Percentiles rank a stretch among this genome's conserved stretches.
Conservation (phyloP, 139 green algal species). For the Closterium sp. region DNA sequence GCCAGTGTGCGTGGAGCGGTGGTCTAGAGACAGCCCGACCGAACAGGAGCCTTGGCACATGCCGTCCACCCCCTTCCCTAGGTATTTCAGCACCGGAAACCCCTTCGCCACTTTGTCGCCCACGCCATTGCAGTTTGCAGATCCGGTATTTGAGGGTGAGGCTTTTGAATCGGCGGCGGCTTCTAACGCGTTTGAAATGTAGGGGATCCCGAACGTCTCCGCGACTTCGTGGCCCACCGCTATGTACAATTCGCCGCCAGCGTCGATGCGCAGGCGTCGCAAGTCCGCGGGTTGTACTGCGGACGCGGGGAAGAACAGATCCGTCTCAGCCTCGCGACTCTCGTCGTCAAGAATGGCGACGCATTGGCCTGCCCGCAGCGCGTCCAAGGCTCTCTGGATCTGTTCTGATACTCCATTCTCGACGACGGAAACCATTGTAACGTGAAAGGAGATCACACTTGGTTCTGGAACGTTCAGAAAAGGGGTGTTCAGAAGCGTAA, state of each 20-base stretch:
- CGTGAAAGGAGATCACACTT: neutral
- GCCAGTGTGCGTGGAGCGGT: conserved; percentile 42
- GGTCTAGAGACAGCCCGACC: conserved; percentile 43
- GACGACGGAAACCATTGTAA: neutral
- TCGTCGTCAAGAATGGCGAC: conserved; percentile 48
- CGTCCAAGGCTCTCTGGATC: conserved; percentile 15
- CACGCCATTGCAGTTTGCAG: neutral
- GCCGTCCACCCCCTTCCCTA: conserved; percentile 18
- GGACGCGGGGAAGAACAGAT: conserved; percentile 39
- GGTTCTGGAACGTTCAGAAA: neutral
- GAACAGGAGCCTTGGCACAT: conserved; percentile 53
- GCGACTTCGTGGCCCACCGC: conserved; percentile 32
- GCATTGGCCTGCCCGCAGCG: conserved; percentile 17
- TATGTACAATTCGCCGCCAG: conserved; percentile 52
- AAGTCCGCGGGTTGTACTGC: neutral
- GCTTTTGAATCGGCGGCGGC: neutral
- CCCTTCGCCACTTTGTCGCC: neutral
- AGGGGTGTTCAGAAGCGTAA: neutral
- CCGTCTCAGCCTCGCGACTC: conserved; percentile 41
- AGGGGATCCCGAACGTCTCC: conserved; percentile 29
- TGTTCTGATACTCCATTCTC: neutral
- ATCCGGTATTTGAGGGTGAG: neutral
- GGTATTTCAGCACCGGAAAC: conserved; percentile 14
- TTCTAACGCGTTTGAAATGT: conserved; percentile 3
- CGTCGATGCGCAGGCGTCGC: conserved; percentile 14